These are phyloP conservation scores for Podaxis pistillaris DNA, from an alignment of 768 basidiomycete genomes.

Conservation along the genomic window DNA sequence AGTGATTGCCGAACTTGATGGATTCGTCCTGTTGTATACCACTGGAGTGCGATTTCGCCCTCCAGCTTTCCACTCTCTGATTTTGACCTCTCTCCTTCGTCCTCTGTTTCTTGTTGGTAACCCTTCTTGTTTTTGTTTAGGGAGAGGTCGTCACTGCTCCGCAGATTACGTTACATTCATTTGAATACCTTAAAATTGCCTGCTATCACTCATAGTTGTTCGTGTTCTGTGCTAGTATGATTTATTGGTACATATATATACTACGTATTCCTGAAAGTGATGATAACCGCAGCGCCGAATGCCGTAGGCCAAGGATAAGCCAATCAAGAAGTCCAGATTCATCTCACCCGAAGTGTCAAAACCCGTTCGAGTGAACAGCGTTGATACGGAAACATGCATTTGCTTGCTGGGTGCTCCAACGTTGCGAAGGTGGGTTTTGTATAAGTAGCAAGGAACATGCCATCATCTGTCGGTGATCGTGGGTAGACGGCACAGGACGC, in stretches of 20 bases:
- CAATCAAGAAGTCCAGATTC: background rate
- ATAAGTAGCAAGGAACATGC: background rate
- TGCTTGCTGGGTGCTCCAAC: background rate
- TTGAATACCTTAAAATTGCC: slow-evolving; percentile 13
- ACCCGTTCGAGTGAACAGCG: background rate
- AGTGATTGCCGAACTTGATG: background rate
- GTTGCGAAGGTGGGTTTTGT: background rate
- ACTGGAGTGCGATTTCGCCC: background rate
- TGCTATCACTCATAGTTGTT: slow-evolving; percentile 20
- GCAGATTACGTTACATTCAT: slow-evolving; percentile 4
- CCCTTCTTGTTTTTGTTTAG: background rate
- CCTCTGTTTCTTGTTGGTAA: slow-evolving; percentile 5
- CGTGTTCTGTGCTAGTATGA: slow-evolving; percentile 28
- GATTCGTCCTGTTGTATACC: background rate
- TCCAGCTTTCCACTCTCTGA: slow-evolving; percentile 1
- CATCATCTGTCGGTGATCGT: background rate
- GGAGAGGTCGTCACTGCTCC: background rate
- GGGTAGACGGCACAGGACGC: background rate
- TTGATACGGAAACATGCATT: background rate
- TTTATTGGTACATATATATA: slow-evolving; percentile 17
- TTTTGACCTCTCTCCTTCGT: slow-evolving; percentile 2
- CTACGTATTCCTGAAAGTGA: slow-evolving; percentile 2
- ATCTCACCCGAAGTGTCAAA: background rate
- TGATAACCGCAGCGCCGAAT: background rate
- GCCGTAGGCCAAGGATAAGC: background rate